Conservation (phyloP, 306 rosid genomes). For the Quillaja saponaria region DNA sequence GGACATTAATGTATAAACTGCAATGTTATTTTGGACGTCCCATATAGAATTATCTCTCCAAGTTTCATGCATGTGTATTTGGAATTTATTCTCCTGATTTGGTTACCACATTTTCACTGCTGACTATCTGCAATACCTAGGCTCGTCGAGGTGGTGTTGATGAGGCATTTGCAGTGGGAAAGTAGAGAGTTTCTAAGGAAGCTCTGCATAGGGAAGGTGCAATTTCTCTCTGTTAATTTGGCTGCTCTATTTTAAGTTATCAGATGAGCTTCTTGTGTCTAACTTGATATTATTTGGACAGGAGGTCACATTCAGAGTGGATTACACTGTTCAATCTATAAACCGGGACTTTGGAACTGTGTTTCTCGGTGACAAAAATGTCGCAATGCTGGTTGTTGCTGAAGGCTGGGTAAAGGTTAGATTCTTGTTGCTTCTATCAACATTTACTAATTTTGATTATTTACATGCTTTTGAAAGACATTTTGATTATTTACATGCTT, state of each 20-base stretch:
- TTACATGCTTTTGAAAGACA: too few relatives aligned
- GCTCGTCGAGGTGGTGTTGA: slow-evolving; percentile 87
- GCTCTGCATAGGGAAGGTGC: slow-evolving; percentile 86
- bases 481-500: not conserved
- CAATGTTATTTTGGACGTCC: too few relatives aligned
- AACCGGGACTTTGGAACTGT: slow-evolving; percentile 91
- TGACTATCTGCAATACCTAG: slow-evolving; percentile 31
- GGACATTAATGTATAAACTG: too few relatives aligned
- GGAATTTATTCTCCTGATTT: not conserved
- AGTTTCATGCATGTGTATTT: not conserved
- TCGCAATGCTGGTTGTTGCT: slow-evolving; percentile 73
- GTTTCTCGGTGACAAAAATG: slow-evolving; percentile 77
- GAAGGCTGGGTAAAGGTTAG: slow-evolving; percentile 96
- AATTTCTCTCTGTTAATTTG: slow-evolving; percentile 12
- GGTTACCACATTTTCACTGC: not conserved
- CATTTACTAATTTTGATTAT: not conserved
- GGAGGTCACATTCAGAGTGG: slow-evolving; percentile 89
- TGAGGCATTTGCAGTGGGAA: slow-evolving; percentile 97
- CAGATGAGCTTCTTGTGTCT: slow-evolving; percentile 3
- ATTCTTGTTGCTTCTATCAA: slow-evolving; percentile 4
- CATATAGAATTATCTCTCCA: too few relatives aligned
- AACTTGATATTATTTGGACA: slow-evolving; percentile 31
- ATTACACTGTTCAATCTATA: slow-evolving; percentile 78
- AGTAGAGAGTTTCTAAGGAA: slow-evolving; percentile 91
- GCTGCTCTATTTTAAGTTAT: slow-evolving; percentile 12